phyloP scores from a whole-genome alignment of 2,329 filamentous ascomycete species.

The Colletotrichum horii region DNA sequence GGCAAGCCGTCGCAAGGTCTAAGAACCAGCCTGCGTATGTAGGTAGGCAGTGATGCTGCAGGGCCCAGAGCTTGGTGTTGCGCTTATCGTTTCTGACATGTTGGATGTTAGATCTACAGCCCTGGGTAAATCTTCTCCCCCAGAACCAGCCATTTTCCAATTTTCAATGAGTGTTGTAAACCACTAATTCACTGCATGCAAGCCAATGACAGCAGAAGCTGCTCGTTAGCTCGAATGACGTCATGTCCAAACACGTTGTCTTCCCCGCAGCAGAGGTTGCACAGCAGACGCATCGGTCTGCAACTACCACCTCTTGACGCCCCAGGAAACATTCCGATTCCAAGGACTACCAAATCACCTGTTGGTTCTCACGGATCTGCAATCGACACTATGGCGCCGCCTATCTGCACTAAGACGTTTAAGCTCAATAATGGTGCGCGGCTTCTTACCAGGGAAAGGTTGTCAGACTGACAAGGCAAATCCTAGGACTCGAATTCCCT shows the following conservation, averaged over 20 bases:
- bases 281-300: background rate
- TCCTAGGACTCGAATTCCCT: slow-evolving; percentile 17
- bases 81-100: background rate
- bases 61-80: background rate
- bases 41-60: background rate
- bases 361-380: background rate
- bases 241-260: background rate
- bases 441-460: background rate
- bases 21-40: background rate
- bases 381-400: background rate
- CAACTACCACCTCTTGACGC: too few species aligned
- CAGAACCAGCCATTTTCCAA: background rate
- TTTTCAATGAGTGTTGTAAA: background rate
- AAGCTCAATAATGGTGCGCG: slow-evolving; percentile 21
- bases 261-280: background rate
- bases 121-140: background rate
- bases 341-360: background rate
- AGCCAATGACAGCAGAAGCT: background rate
- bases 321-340: background rate
- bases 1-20: background rate
- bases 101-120: background rate
- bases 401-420: slow-evolving; percentile 23
- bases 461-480: background rate
- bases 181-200: background rate
- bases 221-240: background rate